Percentiles rank a stretch among this genome's conserved stretches.
Conservation (phyloP, 495 filamentous ascomycete genomes). For the Xylaria flabelliformis region DNA sequence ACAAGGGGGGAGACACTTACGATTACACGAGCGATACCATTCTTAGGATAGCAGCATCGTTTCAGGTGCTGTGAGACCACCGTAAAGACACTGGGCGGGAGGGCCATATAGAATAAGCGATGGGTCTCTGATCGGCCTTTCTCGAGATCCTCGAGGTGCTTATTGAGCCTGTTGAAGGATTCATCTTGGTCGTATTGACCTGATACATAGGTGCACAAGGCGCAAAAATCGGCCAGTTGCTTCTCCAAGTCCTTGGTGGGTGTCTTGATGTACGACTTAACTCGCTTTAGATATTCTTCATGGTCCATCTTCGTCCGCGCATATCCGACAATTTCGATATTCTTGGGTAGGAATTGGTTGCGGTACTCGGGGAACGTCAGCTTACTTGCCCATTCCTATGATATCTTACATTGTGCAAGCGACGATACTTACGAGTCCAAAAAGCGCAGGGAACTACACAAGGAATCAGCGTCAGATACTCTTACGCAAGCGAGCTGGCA, state of each 20-base stretch:
- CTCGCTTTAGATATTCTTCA: constrained; percentile 88
- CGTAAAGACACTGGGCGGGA: constrained; percentile 97
- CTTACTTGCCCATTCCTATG: constrained; percentile 23
- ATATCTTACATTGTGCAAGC: constrained; percentile 17
- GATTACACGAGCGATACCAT: constrained; percentile 90
- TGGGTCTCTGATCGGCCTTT: constrained; percentile 81
- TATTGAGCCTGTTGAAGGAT: constrained; percentile 84
- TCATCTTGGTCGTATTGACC: constrained; percentile 98
- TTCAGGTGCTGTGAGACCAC: constrained; percentile 97
- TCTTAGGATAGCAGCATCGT: constrained; percentile 91
- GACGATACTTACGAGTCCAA: constrained; percentile 82
- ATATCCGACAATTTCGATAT: constrained; percentile 98
- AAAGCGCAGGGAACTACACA: constrained; percentile 91
- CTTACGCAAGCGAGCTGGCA: constrained; percentile 24
- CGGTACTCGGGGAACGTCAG: constrained; percentile 71
- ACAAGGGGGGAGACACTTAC: constrained; percentile 56
- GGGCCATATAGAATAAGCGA: constrained; percentile 98
- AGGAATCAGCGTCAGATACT: constrained; percentile 41
- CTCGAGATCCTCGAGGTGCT: constrained; percentile 90
- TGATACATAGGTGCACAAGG: constrained; percentile 87
- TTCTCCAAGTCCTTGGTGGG: constrained; percentile 97
- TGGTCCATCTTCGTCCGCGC: constrained; percentile 99
- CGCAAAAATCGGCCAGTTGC: constrained; percentile 88
- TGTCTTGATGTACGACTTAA: constrained; percentile 98
- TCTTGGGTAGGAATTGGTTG: constrained; percentile 98